Evolutionary conservation across 257 asterid genomes (phyloP).

Genomic region (Solanum sitiens): DNA sequence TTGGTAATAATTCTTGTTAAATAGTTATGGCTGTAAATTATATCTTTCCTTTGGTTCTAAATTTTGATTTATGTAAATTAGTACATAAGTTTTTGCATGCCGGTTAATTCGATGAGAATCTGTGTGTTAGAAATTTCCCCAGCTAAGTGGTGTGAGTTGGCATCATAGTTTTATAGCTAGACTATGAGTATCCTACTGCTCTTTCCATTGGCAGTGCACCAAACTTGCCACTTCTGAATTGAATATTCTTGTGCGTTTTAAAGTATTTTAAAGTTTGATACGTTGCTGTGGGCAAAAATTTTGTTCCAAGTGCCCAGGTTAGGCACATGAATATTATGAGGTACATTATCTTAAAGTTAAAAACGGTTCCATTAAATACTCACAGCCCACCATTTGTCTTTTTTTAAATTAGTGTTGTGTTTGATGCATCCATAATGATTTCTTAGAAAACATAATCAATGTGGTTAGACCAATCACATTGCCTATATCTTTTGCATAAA

Average conservation of each 20-base stretch:
- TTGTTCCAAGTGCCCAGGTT: background rate
- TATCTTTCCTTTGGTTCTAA: background rate
- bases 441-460: background rate
- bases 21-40: background rate
- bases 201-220: slow-evolving; percentile 64
- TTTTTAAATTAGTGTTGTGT: background rate
- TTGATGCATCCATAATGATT: background rate
- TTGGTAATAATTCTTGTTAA: background rate
- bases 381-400: background rate
- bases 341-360: background rate
- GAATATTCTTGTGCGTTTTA: slow-evolving; percentile 18
- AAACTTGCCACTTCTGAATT: slow-evolving; percentile 1
- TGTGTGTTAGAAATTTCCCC: background rate
- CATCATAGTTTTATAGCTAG: background rate
- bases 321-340: background rate
- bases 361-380: background rate
- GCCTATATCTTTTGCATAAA: background rate
- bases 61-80: background rate
- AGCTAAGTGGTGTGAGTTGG: background rate
- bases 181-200: slow-evolving; percentile 18
- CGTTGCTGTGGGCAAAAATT: background rate
- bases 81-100: background rate
- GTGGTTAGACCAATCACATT: background rate
- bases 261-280: slow-evolving; percentile 5
- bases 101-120: background rate